These are phyloP conservation scores for Fusarium austroafricanum DNA, from an alignment of 2,329 filamentous ascomycete genomes.

Conservation along the genomic window DNA sequence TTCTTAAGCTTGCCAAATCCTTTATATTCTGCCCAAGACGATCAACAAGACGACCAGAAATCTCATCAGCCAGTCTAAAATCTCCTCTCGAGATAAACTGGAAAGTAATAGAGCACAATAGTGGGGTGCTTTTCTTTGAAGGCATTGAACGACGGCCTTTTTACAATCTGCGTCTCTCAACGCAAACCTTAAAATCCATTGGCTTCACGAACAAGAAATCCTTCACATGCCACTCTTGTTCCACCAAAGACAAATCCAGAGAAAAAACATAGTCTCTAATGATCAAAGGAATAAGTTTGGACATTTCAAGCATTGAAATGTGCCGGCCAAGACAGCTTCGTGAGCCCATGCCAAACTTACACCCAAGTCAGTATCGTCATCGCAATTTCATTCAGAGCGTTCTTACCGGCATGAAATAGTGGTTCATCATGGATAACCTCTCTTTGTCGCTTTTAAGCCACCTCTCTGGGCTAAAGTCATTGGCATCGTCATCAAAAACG, in stretches of 20 bases:
- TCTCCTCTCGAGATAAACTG: no score
- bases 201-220: slow-evolving; percentile 22
- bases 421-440: slow-evolving; percentile 21
- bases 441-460: slow-evolving; percentile 19
- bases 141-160: no score
- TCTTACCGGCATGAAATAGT: slow-evolving; percentile 33
- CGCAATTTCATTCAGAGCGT: no score
- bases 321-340: slow-evolving; percentile 23
- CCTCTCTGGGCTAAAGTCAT: slow-evolving; percentile 21
- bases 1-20: no score
- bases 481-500: slow-evolving; percentile 26
- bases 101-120: no score
- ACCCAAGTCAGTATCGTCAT: not conserved
- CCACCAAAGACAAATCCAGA: not conserved
- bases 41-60: no score
- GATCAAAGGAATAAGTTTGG: slow-evolving; percentile 16
- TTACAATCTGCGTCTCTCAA: not conserved
- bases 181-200: slow-evolving; percentile 10
- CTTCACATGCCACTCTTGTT: not conserved
- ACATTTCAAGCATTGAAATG: slow-evolving; percentile 28
- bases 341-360: slow-evolving; percentile 30
- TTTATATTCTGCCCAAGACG: no score
- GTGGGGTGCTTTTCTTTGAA: no score
- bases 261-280: slow-evolving; percentile 24
- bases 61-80: no score